Percentiles rank a stretch among this genome's conserved stretches.
Conservation (phyloP, 2,329 filamentous ascomycete species). For the Fusarium irregulare region DNA sequence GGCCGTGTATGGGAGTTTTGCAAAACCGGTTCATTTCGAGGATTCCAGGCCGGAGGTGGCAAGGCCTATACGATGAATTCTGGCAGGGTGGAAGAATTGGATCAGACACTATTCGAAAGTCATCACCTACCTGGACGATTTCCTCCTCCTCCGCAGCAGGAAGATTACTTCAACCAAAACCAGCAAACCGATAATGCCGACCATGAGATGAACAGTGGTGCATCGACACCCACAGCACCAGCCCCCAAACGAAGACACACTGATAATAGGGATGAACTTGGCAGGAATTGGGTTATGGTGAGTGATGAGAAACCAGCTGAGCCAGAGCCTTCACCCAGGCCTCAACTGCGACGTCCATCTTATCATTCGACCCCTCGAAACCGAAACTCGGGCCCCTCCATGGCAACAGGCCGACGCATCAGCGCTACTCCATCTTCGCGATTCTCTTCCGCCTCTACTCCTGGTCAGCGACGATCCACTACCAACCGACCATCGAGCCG, state of each 20-base stretch:
- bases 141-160: slow-evolving; percentile 49
- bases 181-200: slow-evolving; percentile 33
- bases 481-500: slow-evolving; percentile 53
- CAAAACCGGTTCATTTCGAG: slow-evolving; percentile 76
- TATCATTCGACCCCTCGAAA: slow-evolving; percentile 45
- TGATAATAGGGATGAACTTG: slow-evolving; percentile 65
- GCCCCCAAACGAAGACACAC: slow-evolving; percentile 67
- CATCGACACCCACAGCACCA: slow-evolving; percentile 58
- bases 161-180: slow-evolving; percentile 31
- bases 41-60: slow-evolving; percentile 89
- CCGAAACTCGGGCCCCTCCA: slow-evolving; percentile 50
- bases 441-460: slow-evolving; percentile 48
- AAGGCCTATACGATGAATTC: slow-evolving; percentile 70
- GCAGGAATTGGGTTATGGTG: slow-evolving; percentile 79
- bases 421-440: slow-evolving; percentile 51
- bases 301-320: slow-evolving; percentile 52
- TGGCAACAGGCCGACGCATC: slow-evolving; percentile 57
- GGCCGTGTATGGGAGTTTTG: slow-evolving; percentile 90
- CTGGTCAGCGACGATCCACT: slow-evolving; percentile 37
- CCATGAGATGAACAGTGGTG: slow-evolving; percentile 49
- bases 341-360: slow-evolving; percentile 43
- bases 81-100: slow-evolving; percentile 40
- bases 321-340: slow-evolving; percentile 27
- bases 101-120: slow-evolving; percentile 34
- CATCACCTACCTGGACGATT: slow-evolving; percentile 47